Conservation (phyloP, 1,284 basidiomycete genomes). For the Cerioporus squamosus region DNA sequence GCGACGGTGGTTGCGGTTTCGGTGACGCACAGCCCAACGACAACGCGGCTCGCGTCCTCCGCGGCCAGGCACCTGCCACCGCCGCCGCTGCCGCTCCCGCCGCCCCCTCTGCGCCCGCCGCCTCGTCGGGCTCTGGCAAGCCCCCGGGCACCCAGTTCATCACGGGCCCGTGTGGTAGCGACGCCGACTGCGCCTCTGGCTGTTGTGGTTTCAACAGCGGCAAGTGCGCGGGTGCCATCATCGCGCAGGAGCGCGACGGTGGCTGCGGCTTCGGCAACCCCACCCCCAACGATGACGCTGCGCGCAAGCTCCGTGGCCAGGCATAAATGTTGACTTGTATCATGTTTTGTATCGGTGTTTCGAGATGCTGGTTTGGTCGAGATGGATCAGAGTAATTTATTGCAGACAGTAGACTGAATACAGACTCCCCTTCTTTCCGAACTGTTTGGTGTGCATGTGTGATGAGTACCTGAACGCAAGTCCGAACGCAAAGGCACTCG, state of each 20-base stretch:
- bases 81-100: not conserved
- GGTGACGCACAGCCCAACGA: slow-evolving; percentile 18
- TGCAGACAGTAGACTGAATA: slow-evolving; percentile 14
- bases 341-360: slow-evolving; percentile 1
- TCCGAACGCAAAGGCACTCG: too few relatives aligned
- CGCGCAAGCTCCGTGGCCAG: slow-evolving; percentile 9
- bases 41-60: slow-evolving; percentile 8
- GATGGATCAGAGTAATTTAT: slow-evolving; percentile 10
- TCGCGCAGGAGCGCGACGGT: slow-evolving; percentile 16
- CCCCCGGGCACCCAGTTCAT: slow-evolving; percentile 14
- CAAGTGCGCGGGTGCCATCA: slow-evolving; percentile 17
- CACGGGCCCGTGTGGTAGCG: slow-evolving; percentile 10
- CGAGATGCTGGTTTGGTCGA: slow-evolving; percentile 2
- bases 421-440: not conserved
- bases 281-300: slow-evolving; percentile 13
- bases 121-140: slow-evolving; percentile 2
- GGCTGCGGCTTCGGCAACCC: slow-evolving; percentile 17
- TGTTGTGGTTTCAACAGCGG: slow-evolving; percentile 17
- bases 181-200: slow-evolving; percentile 16
- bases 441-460: not conserved
- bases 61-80: not conserved
- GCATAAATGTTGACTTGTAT: not conserved
- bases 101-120: not conserved
- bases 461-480: too few relatives aligned
- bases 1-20: slow-evolving; percentile 17